Conservation (phyloP, 1,284 basidiomycete genomes). For the Ceratobasidium papillatum region DNA sequence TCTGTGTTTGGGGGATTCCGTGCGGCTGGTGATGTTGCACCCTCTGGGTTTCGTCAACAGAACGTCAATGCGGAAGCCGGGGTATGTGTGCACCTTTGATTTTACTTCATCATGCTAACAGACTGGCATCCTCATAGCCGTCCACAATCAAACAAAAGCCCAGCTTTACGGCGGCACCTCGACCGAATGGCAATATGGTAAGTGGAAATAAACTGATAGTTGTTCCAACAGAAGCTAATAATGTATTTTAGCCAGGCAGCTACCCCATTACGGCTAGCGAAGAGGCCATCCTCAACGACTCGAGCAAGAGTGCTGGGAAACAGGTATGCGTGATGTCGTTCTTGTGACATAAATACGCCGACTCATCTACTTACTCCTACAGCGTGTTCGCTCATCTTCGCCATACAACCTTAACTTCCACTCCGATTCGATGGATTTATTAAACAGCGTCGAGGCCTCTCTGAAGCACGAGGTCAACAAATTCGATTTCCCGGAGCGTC, state of each 20-base stretch:
- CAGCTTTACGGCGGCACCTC: not conserved
- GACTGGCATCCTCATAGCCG: not conserved
- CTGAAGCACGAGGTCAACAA: conserved; percentile 21
- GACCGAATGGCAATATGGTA: not conserved
- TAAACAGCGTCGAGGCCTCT: conserved; percentile 17
- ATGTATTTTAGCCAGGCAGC: not conserved
- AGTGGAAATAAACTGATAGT: not conserved
- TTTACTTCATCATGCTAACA: not conserved
- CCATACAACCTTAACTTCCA: not conserved
- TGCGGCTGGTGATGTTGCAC: not conserved
- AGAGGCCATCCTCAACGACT: not conserved
- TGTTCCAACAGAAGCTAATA: not conserved
- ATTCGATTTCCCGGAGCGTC: conserved; percentile 30
- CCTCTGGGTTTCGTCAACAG: not conserved
- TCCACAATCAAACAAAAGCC: not conserved
- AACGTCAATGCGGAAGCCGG: conserved; percentile 25
- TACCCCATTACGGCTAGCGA: not conserved
- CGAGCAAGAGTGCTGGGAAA: conserved; percentile 4
- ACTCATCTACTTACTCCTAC: not conserved
- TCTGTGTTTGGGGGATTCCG: not conserved
- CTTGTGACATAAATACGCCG: no score
- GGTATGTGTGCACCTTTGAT: conserved; percentile 3
- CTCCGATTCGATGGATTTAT: conserved; percentile 1
- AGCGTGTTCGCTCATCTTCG: conserved; percentile 11
- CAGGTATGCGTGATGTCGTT: not conserved